These are phyloP conservation scores for Boletales sp. DNA, from an alignment of 768 basidiomycete genomes.

Conservation along the genomic window DNA sequence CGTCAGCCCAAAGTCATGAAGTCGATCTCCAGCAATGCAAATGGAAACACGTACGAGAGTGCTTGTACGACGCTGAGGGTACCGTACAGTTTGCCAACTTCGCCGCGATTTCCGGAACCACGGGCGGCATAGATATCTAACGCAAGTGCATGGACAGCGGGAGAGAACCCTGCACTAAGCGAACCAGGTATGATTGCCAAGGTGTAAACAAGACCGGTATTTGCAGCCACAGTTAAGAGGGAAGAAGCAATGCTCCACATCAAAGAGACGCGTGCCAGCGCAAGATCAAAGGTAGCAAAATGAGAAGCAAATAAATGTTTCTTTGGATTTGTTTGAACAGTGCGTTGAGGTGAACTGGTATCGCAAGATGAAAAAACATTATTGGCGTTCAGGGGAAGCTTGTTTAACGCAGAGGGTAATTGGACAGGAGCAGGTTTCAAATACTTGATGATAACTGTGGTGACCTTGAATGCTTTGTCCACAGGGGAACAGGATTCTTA, in stretches of 20 bases:
- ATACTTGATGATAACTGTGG: slow-evolving; percentile 50
- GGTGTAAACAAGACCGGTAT: slow-evolving; percentile 49
- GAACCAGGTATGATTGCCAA: slow-evolving; percentile 46
- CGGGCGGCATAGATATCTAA: slow-evolving; percentile 58
- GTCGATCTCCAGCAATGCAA: background rate
- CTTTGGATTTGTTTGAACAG: slow-evolving; percentile 1
- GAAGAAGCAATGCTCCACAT: slow-evolving; percentile 53
- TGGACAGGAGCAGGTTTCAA: slow-evolving; percentile 41
- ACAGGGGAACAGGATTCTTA: slow-evolving; percentile 31
- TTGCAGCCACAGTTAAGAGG: slow-evolving; percentile 45
- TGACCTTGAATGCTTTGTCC: background rate
- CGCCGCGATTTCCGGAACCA: slow-evolving; percentile 42
- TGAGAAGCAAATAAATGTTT: slow-evolving; percentile 21
- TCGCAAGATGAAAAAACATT: background rate
- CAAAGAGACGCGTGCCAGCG: slow-evolving; percentile 59
- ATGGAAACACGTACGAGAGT: slow-evolving; percentile 43
- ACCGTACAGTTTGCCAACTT: slow-evolving; percentile 76
- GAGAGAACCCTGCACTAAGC: slow-evolving; percentile 60
- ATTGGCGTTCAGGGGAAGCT: slow-evolving; percentile 10
- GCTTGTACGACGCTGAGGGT: slow-evolving; percentile 74
- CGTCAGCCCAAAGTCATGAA: background rate
- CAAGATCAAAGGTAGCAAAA: slow-evolving; percentile 63
- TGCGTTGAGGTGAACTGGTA: background rate
- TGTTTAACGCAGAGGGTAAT: slow-evolving; percentile 12
- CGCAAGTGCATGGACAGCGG: slow-evolving; percentile 69